A percentile compares a stretch with the other conserved stretches of the same genome.
Evolutionary conservation across 768 basidiomycete species (phyloP).

Genomic region (Leccinum variicolor): DNA sequence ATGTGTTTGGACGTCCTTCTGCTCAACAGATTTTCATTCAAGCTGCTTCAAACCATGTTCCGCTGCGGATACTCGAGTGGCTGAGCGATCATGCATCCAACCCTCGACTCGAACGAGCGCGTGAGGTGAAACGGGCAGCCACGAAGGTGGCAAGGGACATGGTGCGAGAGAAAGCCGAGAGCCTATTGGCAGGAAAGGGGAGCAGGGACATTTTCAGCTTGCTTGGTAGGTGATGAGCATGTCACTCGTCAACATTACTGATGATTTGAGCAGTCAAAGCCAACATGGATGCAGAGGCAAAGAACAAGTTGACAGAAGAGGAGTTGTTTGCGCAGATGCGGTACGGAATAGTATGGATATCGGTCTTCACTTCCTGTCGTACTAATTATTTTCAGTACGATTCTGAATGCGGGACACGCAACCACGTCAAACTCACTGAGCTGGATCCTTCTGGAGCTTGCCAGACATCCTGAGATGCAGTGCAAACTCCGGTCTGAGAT

Average conservation of each 20-base stretch:
- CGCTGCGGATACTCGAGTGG: constrained; percentile 27
- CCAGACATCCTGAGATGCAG: constrained; percentile 56
- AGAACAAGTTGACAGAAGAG: constrained; percentile 20
- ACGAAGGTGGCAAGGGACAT: constrained; percentile 12
- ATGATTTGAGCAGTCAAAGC: constrained; percentile 19
- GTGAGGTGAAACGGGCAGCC: constrained; percentile 1
- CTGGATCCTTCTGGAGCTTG: constrained; percentile 65
- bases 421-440: constrained; percentile 56
- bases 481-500: constrained; percentile 46
- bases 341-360: constrained; percentile 2
- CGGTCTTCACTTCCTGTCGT: not conserved
- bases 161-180: constrained; percentile 16
- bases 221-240: constrained; percentile 32
- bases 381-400: constrained; percentile 30
- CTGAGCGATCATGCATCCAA: constrained; percentile 28
- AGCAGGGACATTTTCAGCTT: constrained; percentile 27
- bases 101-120: constrained; percentile 16
- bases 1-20: constrained; percentile 17
- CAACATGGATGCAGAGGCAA: constrained; percentile 26
- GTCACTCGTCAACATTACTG: not conserved
- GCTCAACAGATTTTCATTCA: constrained; percentile 11
- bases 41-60: constrained; percentile 11
- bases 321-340: constrained; percentile 16
- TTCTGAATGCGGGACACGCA: constrained; percentile 53
- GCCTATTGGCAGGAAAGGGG: constrained; percentile 12